Base-by-base conservation (phyloP, 1,139 yeast species). In the Taiozyma onychis region DNA sequence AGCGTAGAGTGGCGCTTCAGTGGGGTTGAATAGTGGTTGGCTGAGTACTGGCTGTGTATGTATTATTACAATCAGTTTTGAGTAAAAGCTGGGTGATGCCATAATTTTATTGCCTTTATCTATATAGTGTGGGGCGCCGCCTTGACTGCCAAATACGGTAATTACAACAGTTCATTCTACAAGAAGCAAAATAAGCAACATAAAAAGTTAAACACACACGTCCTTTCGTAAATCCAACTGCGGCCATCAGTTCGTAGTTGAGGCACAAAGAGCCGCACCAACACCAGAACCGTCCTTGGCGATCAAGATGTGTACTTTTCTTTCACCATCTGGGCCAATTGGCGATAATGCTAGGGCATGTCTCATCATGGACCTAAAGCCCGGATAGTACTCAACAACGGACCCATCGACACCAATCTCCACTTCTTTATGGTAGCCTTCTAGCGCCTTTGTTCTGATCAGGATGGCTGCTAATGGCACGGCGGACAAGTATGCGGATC, bases 221-320 rank as follows among this genome's bases (percentile, higher is more conserved):
- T 32, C 35, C 14, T 32, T n/a, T 32, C 35, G 35, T 32, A 32
- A n/a, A 32, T 32, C 7, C 16, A 30, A 24, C 7, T 24, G 26
- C 4, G 26, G 7, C 7, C 7, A 24, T n/a, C 30, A 32, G 18
- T n/a, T 21, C 6, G 51, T 45, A 5, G 51, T 47, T 34, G 51
- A 54, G 16, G 97, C 97, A 70, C 96, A 88, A 54, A 91, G 74
- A 1, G 97, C 97, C 46, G 97, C 97, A 57, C 98, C 98, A 41
- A 90, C 96, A 52, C 97, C 96, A 53, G 93, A 83, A 46, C 98
- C 97, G 65, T 91, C 97, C 65, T 88, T 86, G 41, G 97, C 93
- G 58, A 89, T 83, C 55, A 81, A 83, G 56, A 91, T 72, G 55
- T 80, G 82, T 45, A 89, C 73, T 60, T 86, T 80, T 66, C 86